These are phyloP conservation scores for Debaryomyces sp. DNA, from an alignment of 1,139 yeast genomes.

Conservation along the genomic window DNA sequence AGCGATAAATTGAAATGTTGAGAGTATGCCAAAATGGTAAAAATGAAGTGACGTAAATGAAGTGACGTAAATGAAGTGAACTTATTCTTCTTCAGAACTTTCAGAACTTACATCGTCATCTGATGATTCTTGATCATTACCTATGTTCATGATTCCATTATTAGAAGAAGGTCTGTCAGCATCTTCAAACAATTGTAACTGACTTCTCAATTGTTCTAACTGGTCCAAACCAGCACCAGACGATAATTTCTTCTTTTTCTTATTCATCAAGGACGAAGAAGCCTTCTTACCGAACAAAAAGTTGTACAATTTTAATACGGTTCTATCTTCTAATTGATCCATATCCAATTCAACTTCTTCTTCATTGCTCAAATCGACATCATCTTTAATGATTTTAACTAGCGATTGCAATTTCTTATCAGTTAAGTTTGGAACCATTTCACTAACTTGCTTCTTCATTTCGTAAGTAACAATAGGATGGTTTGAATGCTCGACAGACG, in stretches of 20 bases:
- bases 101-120: conserved; percentile 55
- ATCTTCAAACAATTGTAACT: conserved; percentile 76
- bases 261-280: conserved; percentile 33
- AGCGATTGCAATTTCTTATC: conserved; percentile 85
- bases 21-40: not conserved
- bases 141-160: conserved; percentile 30
- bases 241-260: conserved; percentile 57
- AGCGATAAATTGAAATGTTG: conserved; percentile 9
- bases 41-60: no score
- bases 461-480: conserved; percentile 75
- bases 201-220: conserved; percentile 82
- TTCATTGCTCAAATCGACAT: conserved; percentile 77
- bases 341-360: conserved; percentile 91
- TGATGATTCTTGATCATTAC: conserved; percentile 43
- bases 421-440: conserved; percentile 74
- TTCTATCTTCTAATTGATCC: conserved; percentile 87
- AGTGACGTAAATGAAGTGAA: not conserved
- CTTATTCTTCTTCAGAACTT: conserved; percentile 67
- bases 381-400: conserved; percentile 82
- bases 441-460: conserved; percentile 94
- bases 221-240: conserved; percentile 77
- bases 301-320: conserved; percentile 81
- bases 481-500: conserved; percentile 12
- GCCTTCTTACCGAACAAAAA: conserved; percentile 67
- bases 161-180: conserved; percentile 29